Conservation (phyloP, 306 rosid genomes). For the Hippophae tibetana region DNA sequence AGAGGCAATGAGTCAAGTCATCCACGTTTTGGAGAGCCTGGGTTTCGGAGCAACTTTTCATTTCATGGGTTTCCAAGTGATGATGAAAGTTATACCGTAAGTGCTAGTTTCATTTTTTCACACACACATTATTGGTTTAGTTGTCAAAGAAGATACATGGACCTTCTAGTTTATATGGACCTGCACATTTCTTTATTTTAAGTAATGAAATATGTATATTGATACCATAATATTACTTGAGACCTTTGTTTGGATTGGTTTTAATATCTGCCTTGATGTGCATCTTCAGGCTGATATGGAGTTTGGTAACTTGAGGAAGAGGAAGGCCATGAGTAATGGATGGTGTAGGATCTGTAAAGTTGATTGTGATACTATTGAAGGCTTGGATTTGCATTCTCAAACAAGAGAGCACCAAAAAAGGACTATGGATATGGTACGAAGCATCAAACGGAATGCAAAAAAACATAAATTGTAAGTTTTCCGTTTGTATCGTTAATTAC, state of each 20-base stretch:
- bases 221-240: conserved; percentile 1
- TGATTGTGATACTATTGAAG: conserved; percentile 93
- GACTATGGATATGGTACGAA: conserved; percentile 87
- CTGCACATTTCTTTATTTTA: background rate
- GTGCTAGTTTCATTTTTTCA: conserved; percentile 19
- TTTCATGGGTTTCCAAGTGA: conserved; percentile 61
- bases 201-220: background rate
- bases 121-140: background rate
- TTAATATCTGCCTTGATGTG: conserved; percentile 14
- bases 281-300: conserved; percentile 59
- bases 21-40: conserved; percentile 91
- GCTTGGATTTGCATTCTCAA: conserved; percentile 92
- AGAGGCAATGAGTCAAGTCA: conserved; percentile 49
- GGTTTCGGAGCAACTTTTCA: conserved; percentile 88
- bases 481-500: background rate
- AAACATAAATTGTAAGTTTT: conserved; percentile 61
- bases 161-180: background rate
- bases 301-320: conserved; percentile 62
- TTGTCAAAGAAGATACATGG: background rate
- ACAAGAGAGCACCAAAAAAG: conserved; percentile 86
- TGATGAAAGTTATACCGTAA: conserved; percentile 59
- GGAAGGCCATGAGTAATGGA: conserved; percentile 69
- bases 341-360: conserved; percentile 98
- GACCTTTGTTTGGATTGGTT: background rate
- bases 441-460: conserved; percentile 83